Percentiles rank a stretch among this genome's conserved stretches.
phyloP scores from a whole-genome alignment of 805 yeast genomes.

The Lachancea meyersii region DNA sequence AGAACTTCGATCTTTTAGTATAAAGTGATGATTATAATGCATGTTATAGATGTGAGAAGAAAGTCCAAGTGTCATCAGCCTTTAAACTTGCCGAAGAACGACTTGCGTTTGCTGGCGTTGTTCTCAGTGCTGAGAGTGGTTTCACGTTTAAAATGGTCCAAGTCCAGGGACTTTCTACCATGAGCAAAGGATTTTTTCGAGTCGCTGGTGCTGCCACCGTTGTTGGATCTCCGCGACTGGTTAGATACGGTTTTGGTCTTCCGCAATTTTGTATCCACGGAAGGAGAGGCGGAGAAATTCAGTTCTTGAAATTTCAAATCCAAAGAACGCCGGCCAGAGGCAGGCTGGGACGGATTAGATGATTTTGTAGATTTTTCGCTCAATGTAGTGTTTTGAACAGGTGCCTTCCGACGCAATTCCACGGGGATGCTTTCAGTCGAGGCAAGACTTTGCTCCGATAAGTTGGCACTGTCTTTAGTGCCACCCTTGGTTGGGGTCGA shows the following conservation, averaged over 20 bases:
- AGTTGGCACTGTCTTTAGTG: conserved; percentile 7
- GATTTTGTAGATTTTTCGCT: conserved; percentile 4
- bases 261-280: conserved; percentile 12
- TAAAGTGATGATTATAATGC: background rate
- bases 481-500: conserved; percentile 10
- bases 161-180: conserved; percentile 29
- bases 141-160: conserved; percentile 26
- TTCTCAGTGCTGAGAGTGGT: conserved; percentile 14
- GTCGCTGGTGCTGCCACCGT: conserved; percentile 6
- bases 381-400: background rate
- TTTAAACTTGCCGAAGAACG: conserved; percentile 29
- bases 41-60: no score
- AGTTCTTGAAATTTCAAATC: conserved; percentile 26
- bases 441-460: conserved; percentile 14
- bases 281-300: conserved; percentile 14
- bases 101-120: conserved; percentile 20
- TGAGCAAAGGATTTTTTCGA: conserved; percentile 21
- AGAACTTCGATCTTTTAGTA: background rate
- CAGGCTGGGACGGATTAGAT: background rate
- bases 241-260: conserved; percentile 1
- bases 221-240: conserved; percentile 6
- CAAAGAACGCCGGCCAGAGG: conserved; percentile 17
- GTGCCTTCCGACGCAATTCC: conserved; percentile 11
- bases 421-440: conserved; percentile 29
- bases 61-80: conserved; percentile 5